Percentiles rank a stretch among this genome's conserved stretches.
phyloP scores from a whole-genome alignment of 176 grass and related monocot species.

The Eremochloa ophiuroides region DNA sequence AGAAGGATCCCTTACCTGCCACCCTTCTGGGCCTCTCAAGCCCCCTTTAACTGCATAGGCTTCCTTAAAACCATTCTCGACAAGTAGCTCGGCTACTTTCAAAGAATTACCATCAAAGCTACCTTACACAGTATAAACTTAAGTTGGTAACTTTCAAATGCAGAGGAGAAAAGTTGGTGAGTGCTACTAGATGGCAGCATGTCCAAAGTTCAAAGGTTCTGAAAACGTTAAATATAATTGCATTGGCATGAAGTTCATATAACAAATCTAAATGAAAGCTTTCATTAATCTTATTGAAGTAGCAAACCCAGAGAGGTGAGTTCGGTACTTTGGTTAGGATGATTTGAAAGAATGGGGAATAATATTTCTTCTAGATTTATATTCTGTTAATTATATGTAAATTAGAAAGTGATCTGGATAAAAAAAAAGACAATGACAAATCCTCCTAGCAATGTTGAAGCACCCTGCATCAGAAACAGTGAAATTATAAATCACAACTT shows the following conservation, averaged over 20 bases:
- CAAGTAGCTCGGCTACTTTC: slow-evolving; percentile 79
- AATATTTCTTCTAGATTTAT: background rate
- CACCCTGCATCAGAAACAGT: background rate
- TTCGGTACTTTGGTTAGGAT: background rate
- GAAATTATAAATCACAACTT: background rate
- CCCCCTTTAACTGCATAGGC: slow-evolving; percentile 86
- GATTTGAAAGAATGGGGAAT: background rate
- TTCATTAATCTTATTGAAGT: background rate
- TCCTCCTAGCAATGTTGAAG: background rate
- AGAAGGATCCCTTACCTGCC: slow-evolving; percentile 55
- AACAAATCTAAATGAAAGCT: background rate
- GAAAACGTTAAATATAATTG: background rate
- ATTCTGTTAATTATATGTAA: background rate
- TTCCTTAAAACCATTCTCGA: slow-evolving; percentile 93
- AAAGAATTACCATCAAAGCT: slow-evolving; percentile 94
- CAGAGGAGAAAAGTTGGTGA: background rate
- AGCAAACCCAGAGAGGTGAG: background rate
- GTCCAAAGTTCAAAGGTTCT: background rate
- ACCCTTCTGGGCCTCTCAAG: slow-evolving; percentile 84
- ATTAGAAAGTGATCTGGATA: background rate
- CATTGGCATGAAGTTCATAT: background rate
- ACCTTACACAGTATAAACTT: slow-evolving; percentile 64
- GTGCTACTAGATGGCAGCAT: background rate
- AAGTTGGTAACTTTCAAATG: slow-evolving; percentile 30
- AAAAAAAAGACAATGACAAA: background rate